Base-by-base conservation (phyloP, 2,329 filamentous ascomycete species). In the Tolypocladium inflatum region DNA sequence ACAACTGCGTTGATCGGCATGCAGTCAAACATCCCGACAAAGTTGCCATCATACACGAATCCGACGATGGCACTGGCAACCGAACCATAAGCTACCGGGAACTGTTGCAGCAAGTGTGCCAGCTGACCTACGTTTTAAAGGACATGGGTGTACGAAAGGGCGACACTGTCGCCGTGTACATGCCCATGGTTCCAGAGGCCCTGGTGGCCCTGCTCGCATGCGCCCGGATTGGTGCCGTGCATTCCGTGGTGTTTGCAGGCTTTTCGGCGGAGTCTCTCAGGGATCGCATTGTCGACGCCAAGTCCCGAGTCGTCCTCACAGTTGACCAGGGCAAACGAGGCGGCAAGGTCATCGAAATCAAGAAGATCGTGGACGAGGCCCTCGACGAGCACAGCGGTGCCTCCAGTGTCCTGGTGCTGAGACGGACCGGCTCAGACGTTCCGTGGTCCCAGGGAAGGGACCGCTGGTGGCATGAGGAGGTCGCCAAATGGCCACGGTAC, bases 161-260 rank as follows among this genome's bases (percentile, higher is more conserved):
- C 58, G 94, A 99, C 76, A 96, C 92, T 4, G 92, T 99, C 59
- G 94, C 91, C 62, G 89, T 99, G 64, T 99, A 99, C 79, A 78
- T 99, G 63, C 94, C 94, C 73, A 99, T 99, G 94, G 96, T 99
- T 74, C 94, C 94, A 58, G 93, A 99, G 76, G 94, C 94, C 9
- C 68, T 99, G 59, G 81, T 99, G 67, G 88, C 94, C 57, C 89
- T 99, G 74, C 81, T 99, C 58, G 94, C 94, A 60, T 95, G 92
- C 74, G 79, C 87, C 42, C 90, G 94, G 70, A 96, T 99, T 66
- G 94, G 94, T 61, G 94, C 94, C 50, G 83, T 99, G 26, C 94
- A 99, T 83, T 97, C 94, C 0, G 93, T 99, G 57, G 89, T 99
- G 63, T 99, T 99, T 70, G 94, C 94, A 58, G 94, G 94, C 60